These are phyloP conservation scores for Myriosclerotinia curreyana DNA, from an alignment of 2,329 filamentous ascomycete species.

Conservation along the genomic window DNA sequence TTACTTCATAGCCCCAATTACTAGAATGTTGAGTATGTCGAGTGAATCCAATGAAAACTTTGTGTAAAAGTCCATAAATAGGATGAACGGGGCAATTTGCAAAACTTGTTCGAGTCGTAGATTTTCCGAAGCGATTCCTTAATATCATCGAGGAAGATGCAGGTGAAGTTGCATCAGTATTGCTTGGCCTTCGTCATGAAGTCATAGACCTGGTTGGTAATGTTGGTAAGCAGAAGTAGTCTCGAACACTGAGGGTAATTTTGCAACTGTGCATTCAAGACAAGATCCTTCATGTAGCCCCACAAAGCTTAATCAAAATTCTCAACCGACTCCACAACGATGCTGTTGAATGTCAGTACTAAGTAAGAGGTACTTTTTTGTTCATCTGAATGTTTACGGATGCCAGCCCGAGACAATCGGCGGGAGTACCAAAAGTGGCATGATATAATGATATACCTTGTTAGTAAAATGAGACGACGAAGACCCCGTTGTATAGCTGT, in stretches of 20 bases:
- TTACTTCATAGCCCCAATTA: too few species aligned
- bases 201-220: background rate
- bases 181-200: conserved; percentile 3
- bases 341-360: background rate
- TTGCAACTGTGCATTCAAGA: too few species aligned
- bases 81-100: too few species aligned
- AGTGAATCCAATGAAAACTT: background rate
- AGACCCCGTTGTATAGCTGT: background rate
- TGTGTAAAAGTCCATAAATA: background rate
- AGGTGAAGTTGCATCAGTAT: too few species aligned
- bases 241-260: background rate
- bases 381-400: background rate
- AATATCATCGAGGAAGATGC: too few species aligned
- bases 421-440: too few species aligned
- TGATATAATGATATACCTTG: background rate
- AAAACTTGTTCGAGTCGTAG: background rate
- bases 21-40: too few species aligned
- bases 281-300: too few species aligned
- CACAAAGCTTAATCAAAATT: background rate
- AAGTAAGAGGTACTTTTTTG: background rate
- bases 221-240: conserved; percentile 6
- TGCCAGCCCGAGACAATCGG: too few species aligned
- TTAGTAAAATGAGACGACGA: background rate
- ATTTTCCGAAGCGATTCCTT: too few species aligned
- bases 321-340: background rate